Percentiles rank a stretch among this genome's conserved stretches.
phyloP scores from a whole-genome alignment of 2,329 filamentous ascomycete species.

The Dichotomopilus funicola region DNA sequence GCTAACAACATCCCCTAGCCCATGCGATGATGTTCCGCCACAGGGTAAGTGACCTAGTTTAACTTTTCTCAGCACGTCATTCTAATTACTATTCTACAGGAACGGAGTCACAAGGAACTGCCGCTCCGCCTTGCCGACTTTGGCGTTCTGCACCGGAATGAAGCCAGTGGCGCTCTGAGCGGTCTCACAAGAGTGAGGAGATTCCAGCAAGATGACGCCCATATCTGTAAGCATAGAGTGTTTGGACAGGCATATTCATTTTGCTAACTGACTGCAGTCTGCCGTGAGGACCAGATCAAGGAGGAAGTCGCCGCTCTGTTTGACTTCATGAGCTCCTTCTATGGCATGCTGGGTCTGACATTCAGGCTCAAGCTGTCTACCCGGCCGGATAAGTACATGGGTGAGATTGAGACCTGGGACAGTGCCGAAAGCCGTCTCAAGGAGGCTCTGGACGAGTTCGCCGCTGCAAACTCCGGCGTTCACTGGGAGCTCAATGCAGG shows the following conservation, averaged over 20 bases:
- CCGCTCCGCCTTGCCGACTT: slow-evolving; percentile 94
- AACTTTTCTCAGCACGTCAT: neutral
- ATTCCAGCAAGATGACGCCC: slow-evolving; percentile 94
- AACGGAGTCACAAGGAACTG: slow-evolving; percentile 81
- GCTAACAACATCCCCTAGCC: slow-evolving; percentile 12
- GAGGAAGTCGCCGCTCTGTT: slow-evolving; percentile 77
- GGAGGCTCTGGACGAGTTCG: slow-evolving; percentile 73
- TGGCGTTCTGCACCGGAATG: slow-evolving; percentile 90
- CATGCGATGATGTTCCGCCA: slow-evolving; percentile 27
- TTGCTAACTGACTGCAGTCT: slow-evolving; percentile 42
- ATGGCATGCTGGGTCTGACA: slow-evolving; percentile 73
- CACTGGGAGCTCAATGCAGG: slow-evolving; percentile 89
- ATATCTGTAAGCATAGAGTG: slow-evolving; percentile 53
- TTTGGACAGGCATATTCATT: neutral
- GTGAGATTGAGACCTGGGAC: slow-evolving; percentile 81
- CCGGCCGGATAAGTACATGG: slow-evolving; percentile 79
- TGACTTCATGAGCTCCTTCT: slow-evolving; percentile 73
- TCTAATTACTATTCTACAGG: slow-evolving; percentile 4
- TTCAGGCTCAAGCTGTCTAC: slow-evolving; percentile 96
- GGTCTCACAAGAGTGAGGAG: slow-evolving; percentile 87
- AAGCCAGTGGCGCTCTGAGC: slow-evolving; percentile 83
- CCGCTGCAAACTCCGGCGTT: slow-evolving; percentile 45
- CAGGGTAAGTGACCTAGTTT: slow-evolving; percentile 11
- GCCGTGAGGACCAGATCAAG: slow-evolving; percentile 67
- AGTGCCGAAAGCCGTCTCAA: slow-evolving; percentile 76